Percentiles rank a stretch among this genome's conserved stretches.
Evolutionary conservation across 495 filamentous ascomycete species (phyloP).

Genomic region (Polyplosphaeria fusca): DNA sequence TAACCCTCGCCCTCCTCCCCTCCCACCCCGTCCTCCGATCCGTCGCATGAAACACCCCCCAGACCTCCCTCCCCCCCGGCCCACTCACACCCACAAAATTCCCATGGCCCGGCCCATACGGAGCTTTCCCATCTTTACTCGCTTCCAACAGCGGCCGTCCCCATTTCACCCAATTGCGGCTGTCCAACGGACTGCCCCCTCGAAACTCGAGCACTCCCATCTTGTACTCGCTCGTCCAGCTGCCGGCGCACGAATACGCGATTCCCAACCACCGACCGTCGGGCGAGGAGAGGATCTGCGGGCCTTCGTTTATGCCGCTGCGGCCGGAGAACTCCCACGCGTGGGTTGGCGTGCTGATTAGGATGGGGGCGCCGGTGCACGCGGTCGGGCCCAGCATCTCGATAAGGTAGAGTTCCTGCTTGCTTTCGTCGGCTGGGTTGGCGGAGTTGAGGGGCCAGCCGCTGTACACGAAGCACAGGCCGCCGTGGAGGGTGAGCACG

Average conservation of each 20-base stretch:
- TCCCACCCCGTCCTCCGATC: constrained; percentile 37
- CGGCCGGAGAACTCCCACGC: constrained; percentile 35
- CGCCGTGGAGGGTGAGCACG: constrained; percentile 32
- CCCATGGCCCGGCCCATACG: constrained; percentile 41
- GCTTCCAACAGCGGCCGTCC: constrained; percentile 29
- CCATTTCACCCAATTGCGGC: constrained; percentile 33
- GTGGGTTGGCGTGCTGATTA: constrained; percentile 33
- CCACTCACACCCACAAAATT: constrained; percentile 33
- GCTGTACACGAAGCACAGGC: constrained; percentile 38
- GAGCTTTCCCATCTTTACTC: constrained; percentile 21
- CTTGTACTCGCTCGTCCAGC: constrained; percentile 40
- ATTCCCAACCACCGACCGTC: constrained; percentile 35
- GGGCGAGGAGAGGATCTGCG: constrained; percentile 36
- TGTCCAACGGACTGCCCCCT: constrained; percentile 36
- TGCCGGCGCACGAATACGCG: constrained; percentile 36
- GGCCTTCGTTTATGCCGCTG: constrained; percentile 40
- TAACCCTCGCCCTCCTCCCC: constrained; percentile 37
- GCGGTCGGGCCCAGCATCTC: constrained; percentile 28
- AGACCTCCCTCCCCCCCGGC: constrained; percentile 21
- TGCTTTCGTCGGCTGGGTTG: constrained; percentile 17
- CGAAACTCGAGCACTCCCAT: constrained; percentile 35
- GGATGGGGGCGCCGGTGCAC: constrained; percentile 15
- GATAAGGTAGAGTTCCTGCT: constrained; percentile 39
- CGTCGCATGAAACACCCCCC: constrained; percentile 40
- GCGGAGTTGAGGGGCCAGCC: constrained; percentile 36